Conservation (phyloP, 163 green algal genomes). For the Picocystis sp. region DNA sequence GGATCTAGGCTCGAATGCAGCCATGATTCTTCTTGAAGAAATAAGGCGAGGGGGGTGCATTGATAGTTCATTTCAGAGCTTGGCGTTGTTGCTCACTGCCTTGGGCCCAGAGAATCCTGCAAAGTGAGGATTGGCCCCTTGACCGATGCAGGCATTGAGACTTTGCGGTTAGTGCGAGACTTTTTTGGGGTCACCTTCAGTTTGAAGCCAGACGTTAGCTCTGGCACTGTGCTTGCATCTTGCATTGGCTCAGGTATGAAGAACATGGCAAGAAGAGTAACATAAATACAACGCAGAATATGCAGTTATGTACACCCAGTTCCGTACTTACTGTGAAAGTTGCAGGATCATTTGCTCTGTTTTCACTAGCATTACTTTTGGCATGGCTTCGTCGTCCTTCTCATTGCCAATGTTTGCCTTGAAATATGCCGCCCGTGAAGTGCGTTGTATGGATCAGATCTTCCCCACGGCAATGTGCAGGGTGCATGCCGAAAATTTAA, state of each 20-base stretch:
- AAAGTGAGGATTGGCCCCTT: conserved; percentile 75
- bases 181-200: conserved; percentile 84
- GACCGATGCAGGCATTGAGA: conserved; percentile 62
- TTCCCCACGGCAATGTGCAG: too few species aligned
- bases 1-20: conserved; percentile 55
- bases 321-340: too few species aligned
- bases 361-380: too few species aligned
- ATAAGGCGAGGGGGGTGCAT: conserved; percentile 66
- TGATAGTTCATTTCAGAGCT: conserved; percentile 55
- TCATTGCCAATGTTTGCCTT: too few species aligned
- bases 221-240: conserved; percentile 70
- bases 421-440: too few species aligned
- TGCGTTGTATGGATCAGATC: too few species aligned
- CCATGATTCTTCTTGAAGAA: conserved; percentile 68
- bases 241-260: conserved; percentile 76
- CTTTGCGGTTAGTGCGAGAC: conserved; percentile 66
- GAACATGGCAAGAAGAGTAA: conserved; percentile 33
- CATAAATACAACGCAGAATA: too few species aligned
- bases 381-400: too few species aligned
- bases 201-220: conserved; percentile 63
- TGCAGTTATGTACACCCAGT: too few species aligned
- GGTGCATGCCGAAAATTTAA: too few species aligned
- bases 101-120: conserved; percentile 58
- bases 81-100: conserved; percentile 72
- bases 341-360: too few species aligned